A percentile compares a stretch with the other conserved stretches of the same genome.
phyloP scores from a whole-genome alignment of 2,329 filamentous ascomycete genomes.

The Trichoderma sp. region DNA sequence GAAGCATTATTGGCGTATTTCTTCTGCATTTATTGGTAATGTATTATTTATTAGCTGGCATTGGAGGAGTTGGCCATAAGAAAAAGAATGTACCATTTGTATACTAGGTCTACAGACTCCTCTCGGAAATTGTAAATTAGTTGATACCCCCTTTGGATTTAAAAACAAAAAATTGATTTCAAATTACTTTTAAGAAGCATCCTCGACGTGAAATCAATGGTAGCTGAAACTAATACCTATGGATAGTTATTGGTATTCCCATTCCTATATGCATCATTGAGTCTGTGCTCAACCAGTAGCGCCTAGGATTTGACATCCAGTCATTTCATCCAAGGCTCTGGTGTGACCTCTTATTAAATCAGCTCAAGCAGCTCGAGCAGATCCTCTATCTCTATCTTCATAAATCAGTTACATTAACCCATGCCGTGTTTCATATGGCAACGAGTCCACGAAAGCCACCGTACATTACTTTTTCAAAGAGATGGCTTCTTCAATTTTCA shows the following conservation, averaged over 20 bases:
- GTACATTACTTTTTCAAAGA: background rate
- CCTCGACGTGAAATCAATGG: background rate
- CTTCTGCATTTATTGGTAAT: background rate
- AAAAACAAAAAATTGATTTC: background rate
- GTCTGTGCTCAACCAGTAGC: background rate
- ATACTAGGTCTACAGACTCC: slow-evolving; percentile 4
- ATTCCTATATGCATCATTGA: background rate
- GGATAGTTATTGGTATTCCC: background rate
- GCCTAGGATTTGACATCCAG: background rate
- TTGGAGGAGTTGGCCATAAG: background rate
- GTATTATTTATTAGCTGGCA: background rate
- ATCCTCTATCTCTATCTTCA: background rate
- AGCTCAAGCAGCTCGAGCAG: background rate
- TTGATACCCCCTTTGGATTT: slow-evolving; percentile 20
- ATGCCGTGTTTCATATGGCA: background rate
- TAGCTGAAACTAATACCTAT: too few relatives aligned
- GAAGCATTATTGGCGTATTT: background rate
- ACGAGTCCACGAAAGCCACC: background rate
- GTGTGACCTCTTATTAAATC: background rate
- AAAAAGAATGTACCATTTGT: slow-evolving; percentile 7
- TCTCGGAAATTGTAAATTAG: slow-evolving; percentile 16
- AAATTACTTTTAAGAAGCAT: background rate
- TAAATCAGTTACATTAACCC: background rate
- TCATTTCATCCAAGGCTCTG: background rate
- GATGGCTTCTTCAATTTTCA: background rate